phyloP scores from a whole-genome alignment of 345 rosid species.

The Chamaenerion angustifolium region DNA sequence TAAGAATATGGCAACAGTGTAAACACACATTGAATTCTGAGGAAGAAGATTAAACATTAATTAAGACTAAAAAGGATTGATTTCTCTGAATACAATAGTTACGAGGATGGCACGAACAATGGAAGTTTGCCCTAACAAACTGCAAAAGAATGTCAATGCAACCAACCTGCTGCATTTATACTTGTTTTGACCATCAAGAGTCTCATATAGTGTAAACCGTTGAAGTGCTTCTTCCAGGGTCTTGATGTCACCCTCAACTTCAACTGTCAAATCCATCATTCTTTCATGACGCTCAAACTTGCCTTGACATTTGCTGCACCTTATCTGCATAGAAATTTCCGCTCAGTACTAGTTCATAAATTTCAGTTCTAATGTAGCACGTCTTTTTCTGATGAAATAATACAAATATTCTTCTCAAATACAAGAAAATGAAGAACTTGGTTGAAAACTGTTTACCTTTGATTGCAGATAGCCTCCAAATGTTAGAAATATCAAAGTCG shows the following conservation, averaged over 20 bases:
- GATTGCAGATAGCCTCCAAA: conserved; percentile 96
- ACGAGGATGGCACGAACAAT: too few relatives aligned
- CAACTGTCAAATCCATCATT: conserved; percentile 98
- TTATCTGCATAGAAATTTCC: conserved; percentile 29
- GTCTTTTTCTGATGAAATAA: too few relatives aligned
- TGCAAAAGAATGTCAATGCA: neutral
- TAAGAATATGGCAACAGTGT: too few relatives aligned
- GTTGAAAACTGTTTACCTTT: conserved; percentile 32
- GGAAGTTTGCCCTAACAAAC: too few relatives aligned
- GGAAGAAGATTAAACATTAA: too few relatives aligned
- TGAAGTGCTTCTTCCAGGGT: conserved; percentile 88
- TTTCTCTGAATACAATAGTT: too few relatives aligned
- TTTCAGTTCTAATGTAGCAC: too few relatives aligned
- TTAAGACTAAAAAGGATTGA: too few relatives aligned
- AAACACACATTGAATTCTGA: too few relatives aligned
- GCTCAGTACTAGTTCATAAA: too few relatives aligned
- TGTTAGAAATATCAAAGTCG: conserved; percentile 72
- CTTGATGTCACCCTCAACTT: conserved; percentile 79
- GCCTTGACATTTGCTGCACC: conserved; percentile 76
- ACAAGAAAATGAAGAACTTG: neutral
- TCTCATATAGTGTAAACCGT: conserved; percentile 73
- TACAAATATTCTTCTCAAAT: too few relatives aligned
- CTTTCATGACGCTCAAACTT: conserved; percentile 78
- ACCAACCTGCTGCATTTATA: conserved; percentile 81
- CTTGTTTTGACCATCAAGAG: conserved; percentile 94